Base-by-base conservation (phyloP, 2,329 filamentous ascomycete genomes). In the Westerdykella sp. region DNA sequence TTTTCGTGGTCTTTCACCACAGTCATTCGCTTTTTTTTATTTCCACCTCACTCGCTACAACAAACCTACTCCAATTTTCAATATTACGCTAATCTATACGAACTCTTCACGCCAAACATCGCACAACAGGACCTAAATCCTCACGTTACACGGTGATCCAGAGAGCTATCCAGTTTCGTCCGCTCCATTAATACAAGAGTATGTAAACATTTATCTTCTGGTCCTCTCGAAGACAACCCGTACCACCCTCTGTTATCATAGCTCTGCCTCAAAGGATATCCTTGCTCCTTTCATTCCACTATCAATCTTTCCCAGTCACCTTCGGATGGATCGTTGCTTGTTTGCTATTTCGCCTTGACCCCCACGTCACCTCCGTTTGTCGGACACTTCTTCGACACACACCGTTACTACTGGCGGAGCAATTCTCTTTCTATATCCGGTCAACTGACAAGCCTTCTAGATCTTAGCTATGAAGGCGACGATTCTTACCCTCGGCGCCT, bases 401-500 rank as follows among this genome's bases (percentile, higher is more conserved):
- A 10, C 25, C 25, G 2, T 12, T 9, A 9, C 11, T 7, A 28
- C 25, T 12, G 25, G 6, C 18, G 18, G 18, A 21, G 18, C 18
- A 21, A 28, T 3, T 12, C 25, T 10, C 25, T 10, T 25, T 28
- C 18, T 21, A 21, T 21, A 21, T 21, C 25, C 25, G 9, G 39
- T 16, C 11, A 21, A 32, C 48, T 48, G 46, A 48, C 45, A 44
- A 32, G 38, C 15, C 13, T 21, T 31, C 40, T 16, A 51, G 46
- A 49, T 40, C 23, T 42, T 42, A 47, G 40, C 31, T 45, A 66
- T 67, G 63, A 64, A 49, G 55, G 43, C 57, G 31, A 44, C 60
- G 14, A 43, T 62, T 28, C 38, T 63, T 43, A 52, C 55, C 36
- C 45, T 62, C 43, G 57, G 55, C 52, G 57, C 53, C 39, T 53